phyloP scores from a whole-genome alignment of 2,329 filamentous ascomycete species.

The Hypoxylon sp. region DNA sequence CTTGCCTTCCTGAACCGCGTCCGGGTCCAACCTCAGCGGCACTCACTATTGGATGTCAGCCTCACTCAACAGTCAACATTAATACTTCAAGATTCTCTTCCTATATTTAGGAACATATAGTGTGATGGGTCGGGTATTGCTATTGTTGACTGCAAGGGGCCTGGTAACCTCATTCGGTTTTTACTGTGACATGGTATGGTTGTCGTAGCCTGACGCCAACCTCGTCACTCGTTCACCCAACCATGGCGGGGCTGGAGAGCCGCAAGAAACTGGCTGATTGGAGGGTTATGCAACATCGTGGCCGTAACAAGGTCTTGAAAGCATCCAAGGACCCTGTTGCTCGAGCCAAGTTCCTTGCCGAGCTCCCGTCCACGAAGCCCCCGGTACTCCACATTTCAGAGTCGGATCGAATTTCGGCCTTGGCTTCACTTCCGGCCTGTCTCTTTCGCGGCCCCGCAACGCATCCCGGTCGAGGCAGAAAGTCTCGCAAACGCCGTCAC shows the following conservation, averaged over 20 bases:
- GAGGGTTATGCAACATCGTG: conserved; percentile 40
- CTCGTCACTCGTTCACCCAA: conserved; percentile 3
- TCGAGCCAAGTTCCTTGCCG: conserved; percentile 40
- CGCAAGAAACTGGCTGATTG: conserved; percentile 34
- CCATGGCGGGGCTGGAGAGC: conserved; percentile 35
- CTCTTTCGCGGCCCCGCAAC: conserved; percentile 27
- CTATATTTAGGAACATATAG: conserved; percentile 19
- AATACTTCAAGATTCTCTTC: conserved; percentile 5
- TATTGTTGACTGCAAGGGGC: conserved; percentile 18
- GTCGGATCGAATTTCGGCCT: conserved; percentile 42
- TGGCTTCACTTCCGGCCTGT: conserved; percentile 45
- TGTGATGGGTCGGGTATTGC: conserved; percentile 23
- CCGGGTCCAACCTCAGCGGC: conserved; percentile 10
- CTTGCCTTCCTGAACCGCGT: conserved; percentile 6
- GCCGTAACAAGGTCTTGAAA: conserved; percentile 42
- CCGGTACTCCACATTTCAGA: conserved; percentile 37
- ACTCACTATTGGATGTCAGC: conserved; percentile 15
- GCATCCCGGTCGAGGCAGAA: conserved; percentile 8
- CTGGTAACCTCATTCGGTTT: conserved; percentile 18
- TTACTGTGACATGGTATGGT: conserved; percentile 1
- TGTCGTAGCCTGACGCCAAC: conserved; percentile 9
- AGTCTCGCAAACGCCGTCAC: conserved; percentile 1
- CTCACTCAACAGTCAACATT: conserved; percentile 12
- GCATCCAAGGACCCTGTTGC: conserved; percentile 45
- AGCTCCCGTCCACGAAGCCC: conserved; percentile 41